Base-by-base conservation (phyloP, 1,284 basidiomycete species). In the Naganishia albida region DNA sequence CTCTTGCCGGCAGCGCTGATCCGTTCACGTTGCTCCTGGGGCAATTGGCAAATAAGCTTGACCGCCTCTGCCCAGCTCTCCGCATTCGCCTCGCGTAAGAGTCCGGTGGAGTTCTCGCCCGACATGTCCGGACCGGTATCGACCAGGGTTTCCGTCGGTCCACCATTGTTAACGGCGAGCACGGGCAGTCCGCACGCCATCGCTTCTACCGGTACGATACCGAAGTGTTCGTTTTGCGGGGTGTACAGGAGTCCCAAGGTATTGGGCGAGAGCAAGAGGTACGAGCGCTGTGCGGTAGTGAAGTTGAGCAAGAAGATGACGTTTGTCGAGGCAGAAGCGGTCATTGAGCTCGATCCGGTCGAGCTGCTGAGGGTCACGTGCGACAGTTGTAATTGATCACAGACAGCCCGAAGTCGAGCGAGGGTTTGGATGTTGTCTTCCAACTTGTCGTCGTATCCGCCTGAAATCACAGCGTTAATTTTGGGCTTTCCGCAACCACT, bases 201-300 rank as follows among this genome's bases (percentile, higher is more conserved):
- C 0, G 87, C 94, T 77, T 99, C 96, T 6, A 98, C 85, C 0
- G 95, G 95, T 0, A 90, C 94, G 71, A 99, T 98, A 1, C 95
- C 95, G 75, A 99, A 96, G 77, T 99, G 95, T 75, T 99, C 95
- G 77, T 96, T 94, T 1, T 85, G 82, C 0, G 96, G 95, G 0
- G 96, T 99, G 77, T 99, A 99, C 3, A 98, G 83, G 0, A 99
- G 82, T 0, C 85, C 88, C 12, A 85, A 79, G 0, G 90, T 91
- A 1, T 83, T 69, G 0, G 85, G 74, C 1, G 85, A 82, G 16
- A 82, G 84, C 23, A 96, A 85, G 2, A 93, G 83, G 7, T 87
- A 86, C 0, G 88, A 86, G 38, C 91, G 87, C 73, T 95, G 92
- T 0, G 82, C 72, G 0, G 87, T 88, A 0, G 88, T 87, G 77